These are phyloP conservation scores for Edaphochlamys debaryana DNA, from an alignment of 139 green algal species.

Conservation along the genomic window DNA sequence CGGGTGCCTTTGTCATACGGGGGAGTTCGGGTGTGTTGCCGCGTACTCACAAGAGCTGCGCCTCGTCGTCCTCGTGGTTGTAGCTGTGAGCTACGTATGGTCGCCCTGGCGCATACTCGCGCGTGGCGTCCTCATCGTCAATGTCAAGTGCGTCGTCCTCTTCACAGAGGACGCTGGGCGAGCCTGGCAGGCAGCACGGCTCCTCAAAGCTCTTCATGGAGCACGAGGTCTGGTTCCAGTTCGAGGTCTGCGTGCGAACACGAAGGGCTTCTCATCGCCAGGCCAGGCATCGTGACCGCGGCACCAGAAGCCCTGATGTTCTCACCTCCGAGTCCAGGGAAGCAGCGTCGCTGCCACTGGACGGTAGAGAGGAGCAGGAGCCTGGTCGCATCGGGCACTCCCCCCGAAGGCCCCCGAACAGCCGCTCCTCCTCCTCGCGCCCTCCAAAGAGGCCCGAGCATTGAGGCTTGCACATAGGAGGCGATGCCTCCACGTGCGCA, in stretches of 20 bases:
- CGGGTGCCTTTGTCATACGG: not conserved
- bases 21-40: not conserved
- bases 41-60: not conserved
- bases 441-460: too few relatives aligned
- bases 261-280: too few relatives aligned
- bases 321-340: conserved; percentile 34
- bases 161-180: not conserved
- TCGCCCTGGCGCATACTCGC: not conserved
- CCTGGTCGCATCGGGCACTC: too few relatives aligned
- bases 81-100: not conserved
- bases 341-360: conserved; percentile 7
- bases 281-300: not conserved
- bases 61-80: conserved; percentile 6
- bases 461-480: too few relatives aligned
- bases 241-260: too few relatives aligned
- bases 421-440: too few relatives aligned
- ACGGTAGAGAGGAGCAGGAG: not conserved
- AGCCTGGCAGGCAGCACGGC: not conserved
- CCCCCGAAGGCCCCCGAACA: too few relatives aligned
- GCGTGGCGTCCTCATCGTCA: not conserved
- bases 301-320: not conserved
- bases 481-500: too few relatives aligned
- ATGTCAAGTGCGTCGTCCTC: conserved; percentile 4
- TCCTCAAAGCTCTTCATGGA: conserved; percentile 1
- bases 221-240: too few relatives aligned